Base-by-base conservation (phyloP, 2,329 filamentous ascomycete species). In the Harringtonia lauricola region DNA sequence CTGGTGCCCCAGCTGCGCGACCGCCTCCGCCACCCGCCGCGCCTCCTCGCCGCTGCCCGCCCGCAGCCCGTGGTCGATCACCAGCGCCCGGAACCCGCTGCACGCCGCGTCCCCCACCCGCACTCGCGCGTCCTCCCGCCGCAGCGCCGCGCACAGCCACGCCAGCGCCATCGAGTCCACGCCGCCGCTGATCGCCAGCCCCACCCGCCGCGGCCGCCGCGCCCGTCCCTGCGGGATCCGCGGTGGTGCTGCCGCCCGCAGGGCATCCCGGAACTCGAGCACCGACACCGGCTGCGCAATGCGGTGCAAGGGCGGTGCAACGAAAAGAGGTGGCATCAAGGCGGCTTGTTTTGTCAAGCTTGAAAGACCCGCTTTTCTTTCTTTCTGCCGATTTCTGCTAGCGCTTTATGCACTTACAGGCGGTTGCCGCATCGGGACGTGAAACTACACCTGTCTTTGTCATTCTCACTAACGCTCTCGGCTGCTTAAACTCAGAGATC, bases 151-250 rank as follows among this genome's bases (percentile, higher is more conserved):
- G 57, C 84, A 86, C 30, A 96, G 72, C 47, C 70, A 79, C 44
- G 88, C 87, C 47, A 98, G 69, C 24, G 90, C 90, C 89, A 96
- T 98, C n/a, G 90, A 96, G 62, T 98, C 92, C 33, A 92, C 85
- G 8, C 92, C 92, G 21, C 92, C 92, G 57, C 89, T 95, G 48
- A 96, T 70, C 15, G 89, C 92, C 47, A 96, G 66, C 43, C 74
- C 82, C 3, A 37, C 36, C 4, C 56, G 57, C 47, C 66, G 63
- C 18, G 57, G 55, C 36, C 51, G 49, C n/a, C 55, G 54, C 30
- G 52, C 53, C 36, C 60, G 59, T 17, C 60, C 59, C 19, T 56
- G 54, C 3, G 67, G 67, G 52, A 71, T 75, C 17, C 70, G 66
- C 13, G 69, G 69, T 22, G 56, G 59, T 51, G 70, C 69, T 49